Conservation (phyloP, 768 basidiomycete species). For the Hydnomerulius pinastri region DNA sequence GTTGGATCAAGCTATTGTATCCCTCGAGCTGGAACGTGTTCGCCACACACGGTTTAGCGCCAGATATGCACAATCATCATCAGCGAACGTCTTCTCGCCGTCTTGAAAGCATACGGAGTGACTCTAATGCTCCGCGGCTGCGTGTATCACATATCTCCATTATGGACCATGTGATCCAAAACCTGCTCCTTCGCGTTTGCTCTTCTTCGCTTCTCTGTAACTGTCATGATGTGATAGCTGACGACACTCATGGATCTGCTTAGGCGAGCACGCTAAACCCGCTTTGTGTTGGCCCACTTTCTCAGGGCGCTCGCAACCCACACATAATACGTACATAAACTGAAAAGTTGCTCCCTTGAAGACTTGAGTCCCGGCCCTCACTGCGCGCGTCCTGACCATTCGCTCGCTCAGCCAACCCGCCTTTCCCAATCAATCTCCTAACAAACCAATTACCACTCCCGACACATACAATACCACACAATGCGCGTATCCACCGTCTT, state of each 20-base stretch:
- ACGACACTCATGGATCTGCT: slow-evolving; percentile 7
- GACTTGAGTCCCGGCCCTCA: not conserved
- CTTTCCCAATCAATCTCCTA: not conserved
- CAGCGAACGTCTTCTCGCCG: no score
- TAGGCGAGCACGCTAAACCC: slow-evolving; percentile 13
- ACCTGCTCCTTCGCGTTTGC: not conserved
- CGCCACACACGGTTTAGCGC: no score
- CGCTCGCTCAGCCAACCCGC: not conserved
- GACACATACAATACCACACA: not conserved
- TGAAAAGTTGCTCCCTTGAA: not conserved
- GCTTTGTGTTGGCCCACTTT: not conserved
- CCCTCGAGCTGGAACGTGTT: no score
- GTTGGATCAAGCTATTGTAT: no score
- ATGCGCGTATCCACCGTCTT: slow-evolving; percentile 18
- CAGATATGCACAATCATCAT: no score
- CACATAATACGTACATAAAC: slow-evolving; percentile 1
- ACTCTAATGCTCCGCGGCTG: not conserved
- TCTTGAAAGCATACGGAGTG: not conserved
- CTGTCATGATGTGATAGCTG: not conserved
- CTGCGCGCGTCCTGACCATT: not conserved
- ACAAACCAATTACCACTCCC: not conserved
- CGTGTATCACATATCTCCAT: not conserved
- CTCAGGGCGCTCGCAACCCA: not conserved
- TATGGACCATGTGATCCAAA: no score
- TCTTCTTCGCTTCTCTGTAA: not conserved